Evolutionary conservation across 805 yeast genomes (phyloP).

Genomic region (Tetrapisispora arboricola): DNA sequence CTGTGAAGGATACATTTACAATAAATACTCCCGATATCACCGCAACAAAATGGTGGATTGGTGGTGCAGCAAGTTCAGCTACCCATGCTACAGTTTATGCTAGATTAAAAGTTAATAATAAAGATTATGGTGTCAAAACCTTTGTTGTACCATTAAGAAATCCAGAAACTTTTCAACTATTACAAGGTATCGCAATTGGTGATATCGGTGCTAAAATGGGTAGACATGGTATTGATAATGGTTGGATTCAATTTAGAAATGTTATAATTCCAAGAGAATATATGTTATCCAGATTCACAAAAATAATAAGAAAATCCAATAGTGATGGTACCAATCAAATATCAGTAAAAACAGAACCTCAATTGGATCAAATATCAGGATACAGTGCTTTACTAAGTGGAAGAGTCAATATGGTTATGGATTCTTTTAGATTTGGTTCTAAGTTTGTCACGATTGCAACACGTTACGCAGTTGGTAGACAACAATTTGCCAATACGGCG

Average conservation of each 20-base stretch:
- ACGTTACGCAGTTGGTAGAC: conserved; percentile 81
- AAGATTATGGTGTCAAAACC: conserved; percentile 87
- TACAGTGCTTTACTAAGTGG: conserved; percentile 84
- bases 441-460: conserved; percentile 75
- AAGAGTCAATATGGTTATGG: conserved; percentile 81
- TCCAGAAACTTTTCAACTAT: conserved; percentile 47
- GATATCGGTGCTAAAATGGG: conserved; percentile 96
- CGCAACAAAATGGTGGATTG: conserved; percentile 98
- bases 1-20: conserved; percentile 51
- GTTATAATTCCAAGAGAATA: conserved; percentile 76
- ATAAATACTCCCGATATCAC: conserved; percentile 84
- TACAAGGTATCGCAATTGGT: conserved; percentile 77
- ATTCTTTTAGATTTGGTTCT: conserved; percentile 71
- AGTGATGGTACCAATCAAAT: conserved; percentile 44
- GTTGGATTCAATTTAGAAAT: conserved; percentile 86
- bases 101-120: conserved; percentile 65
- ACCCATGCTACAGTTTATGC: conserved; percentile 84
- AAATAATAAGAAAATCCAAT: conserved; percentile 56
- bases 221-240: conserved; percentile 90
- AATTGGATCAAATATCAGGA: conserved; percentile 71
- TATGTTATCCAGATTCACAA: conserved; percentile 73
- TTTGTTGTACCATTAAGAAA: conserved; percentile 88
- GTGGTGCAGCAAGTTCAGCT: conserved; percentile 94
- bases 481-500: conserved; percentile 49
- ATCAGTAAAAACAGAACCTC: conserved; percentile 38